These are phyloP conservation scores for Ceratonia siliqua DNA, from an alignment of 306 rosid species.

Conservation along the genomic window DNA sequence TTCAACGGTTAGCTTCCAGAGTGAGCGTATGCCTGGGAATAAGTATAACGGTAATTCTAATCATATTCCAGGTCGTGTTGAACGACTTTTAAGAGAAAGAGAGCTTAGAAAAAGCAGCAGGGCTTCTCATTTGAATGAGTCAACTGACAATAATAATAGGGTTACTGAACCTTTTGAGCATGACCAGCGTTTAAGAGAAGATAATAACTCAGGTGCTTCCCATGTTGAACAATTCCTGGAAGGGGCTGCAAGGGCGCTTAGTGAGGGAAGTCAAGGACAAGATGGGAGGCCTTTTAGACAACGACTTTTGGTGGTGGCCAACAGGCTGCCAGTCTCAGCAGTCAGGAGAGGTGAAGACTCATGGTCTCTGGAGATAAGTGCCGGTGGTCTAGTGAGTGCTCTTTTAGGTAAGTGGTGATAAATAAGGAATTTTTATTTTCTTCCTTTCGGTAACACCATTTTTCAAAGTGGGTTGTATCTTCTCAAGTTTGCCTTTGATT, in stretches of 20 bases:
- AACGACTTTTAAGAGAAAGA: slow-evolving; percentile 67
- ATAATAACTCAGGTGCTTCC: slow-evolving; percentile 46
- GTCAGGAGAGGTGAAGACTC: slow-evolving; percentile 79
- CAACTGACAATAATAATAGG: slow-evolving; percentile 41
- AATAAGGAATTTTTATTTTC: neutral
- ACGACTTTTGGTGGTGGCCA: slow-evolving; percentile 89
- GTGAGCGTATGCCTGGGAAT: slow-evolving; percentile 76
- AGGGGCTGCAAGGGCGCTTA: slow-evolving; percentile 43
- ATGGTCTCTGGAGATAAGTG: slow-evolving; percentile 88
- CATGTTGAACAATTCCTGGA: slow-evolving; percentile 44
- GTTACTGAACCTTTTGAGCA: slow-evolving; percentile 52
- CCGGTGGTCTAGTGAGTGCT: slow-evolving; percentile 87
- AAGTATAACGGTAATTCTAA: slow-evolving; percentile 53
- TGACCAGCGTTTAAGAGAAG: slow-evolving; percentile 54
- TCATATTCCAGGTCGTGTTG: slow-evolving; percentile 55
- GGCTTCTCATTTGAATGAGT: slow-evolving; percentile 53
- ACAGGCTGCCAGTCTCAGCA: slow-evolving; percentile 88
- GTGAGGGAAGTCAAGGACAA: slow-evolving; percentile 46
- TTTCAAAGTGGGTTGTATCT: neutral
- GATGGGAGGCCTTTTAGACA: slow-evolving; percentile 56
- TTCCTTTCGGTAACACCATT: neutral
- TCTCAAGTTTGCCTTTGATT: slow-evolving; percentile 14
- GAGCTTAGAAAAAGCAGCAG: slow-evolving; percentile 55
- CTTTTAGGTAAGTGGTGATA: slow-evolving; percentile 64
- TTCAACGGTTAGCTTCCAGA: slow-evolving; percentile 50